Conservation (phyloP, 192 early-diverging fungal species). For the Dispira simplex region DNA sequence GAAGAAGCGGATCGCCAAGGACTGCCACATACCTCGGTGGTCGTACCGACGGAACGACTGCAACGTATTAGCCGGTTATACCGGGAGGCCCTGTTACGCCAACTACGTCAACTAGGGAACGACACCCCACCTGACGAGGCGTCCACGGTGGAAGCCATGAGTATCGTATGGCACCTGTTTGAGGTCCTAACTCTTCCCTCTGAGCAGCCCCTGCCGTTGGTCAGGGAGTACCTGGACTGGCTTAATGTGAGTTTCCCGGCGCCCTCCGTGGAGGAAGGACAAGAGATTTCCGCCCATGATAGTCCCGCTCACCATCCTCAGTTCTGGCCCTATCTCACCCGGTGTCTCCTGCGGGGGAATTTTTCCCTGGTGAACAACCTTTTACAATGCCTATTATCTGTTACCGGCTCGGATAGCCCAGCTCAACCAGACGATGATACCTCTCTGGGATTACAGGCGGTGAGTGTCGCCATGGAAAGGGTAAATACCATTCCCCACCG, state of each 20-base stretch:
- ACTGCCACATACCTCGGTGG: slow-evolving; percentile 5
- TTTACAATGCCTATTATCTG: slow-evolving; percentile 16
- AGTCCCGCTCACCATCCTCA: slow-evolving; percentile 5
- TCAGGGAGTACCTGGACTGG: slow-evolving; percentile 23
- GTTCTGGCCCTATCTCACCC: slow-evolving; percentile 22
- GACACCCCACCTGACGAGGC: background rate
- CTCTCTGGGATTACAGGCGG: slow-evolving; percentile 4
- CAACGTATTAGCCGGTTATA: slow-evolving; percentile 22
- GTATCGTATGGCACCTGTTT: slow-evolving; percentile 21
- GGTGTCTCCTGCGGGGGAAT: slow-evolving; percentile 23
- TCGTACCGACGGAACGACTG: background rate
- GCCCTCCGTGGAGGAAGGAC: slow-evolving; percentile 17
- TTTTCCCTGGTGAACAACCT: slow-evolving; percentile 16
- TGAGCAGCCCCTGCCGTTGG: slow-evolving; percentile 17
- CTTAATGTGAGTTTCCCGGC: slow-evolving; percentile 28
- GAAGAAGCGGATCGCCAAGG: background rate
- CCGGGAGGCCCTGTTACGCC: slow-evolving; percentile 24
- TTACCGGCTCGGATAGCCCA: background rate
- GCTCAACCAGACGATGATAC: background rate
- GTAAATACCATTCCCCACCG: slow-evolving; percentile 4
- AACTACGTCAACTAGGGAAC: slow-evolving; percentile 13
- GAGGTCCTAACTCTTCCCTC: slow-evolving; percentile 20
- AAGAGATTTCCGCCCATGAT: slow-evolving; percentile 9
- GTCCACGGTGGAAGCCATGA: background rate
- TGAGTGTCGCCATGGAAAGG: slow-evolving; percentile 18